Conservation (phyloP, 805 yeast species). For the Priceomyces haplophilus region DNA sequence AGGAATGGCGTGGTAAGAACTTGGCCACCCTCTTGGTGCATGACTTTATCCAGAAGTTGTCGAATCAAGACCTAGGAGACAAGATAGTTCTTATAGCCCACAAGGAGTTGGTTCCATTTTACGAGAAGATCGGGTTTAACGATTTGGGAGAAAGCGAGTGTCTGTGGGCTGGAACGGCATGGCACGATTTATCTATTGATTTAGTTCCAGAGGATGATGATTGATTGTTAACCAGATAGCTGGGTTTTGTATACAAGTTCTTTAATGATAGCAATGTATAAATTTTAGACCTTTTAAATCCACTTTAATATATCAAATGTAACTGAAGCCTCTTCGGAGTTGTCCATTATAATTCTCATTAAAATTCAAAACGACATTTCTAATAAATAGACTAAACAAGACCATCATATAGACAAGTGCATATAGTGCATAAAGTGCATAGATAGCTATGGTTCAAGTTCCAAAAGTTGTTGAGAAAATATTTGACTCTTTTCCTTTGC, state of each 20-base stretch:
- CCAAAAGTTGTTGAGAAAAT: slow-evolving; percentile 45
- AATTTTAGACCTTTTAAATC: slow-evolving; percentile 4
- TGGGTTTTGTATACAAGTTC: background rate
- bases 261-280: background rate
- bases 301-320: too few relatives aligned
- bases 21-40: slow-evolving; percentile 79
- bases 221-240: slow-evolving; percentile 9
- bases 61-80: slow-evolving; percentile 83
- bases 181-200: slow-evolving; percentile 59
- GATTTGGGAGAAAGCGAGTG: slow-evolving; percentile 65
- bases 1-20: slow-evolving; percentile 75
- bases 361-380: too few relatives aligned
- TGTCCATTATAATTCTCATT: too few relatives aligned
- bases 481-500: slow-evolving; percentile 52
- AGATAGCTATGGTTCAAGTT: slow-evolving; percentile 17
- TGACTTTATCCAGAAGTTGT: slow-evolving; percentile 86
- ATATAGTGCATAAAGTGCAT: too few relatives aligned
- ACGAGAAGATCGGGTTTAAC: slow-evolving; percentile 76
- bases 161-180: slow-evolving; percentile 52
- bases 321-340: too few relatives aligned
- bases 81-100: slow-evolving; percentile 73
- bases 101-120: slow-evolving; percentile 66
- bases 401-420: too few relatives aligned
- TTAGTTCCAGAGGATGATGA: slow-evolving; percentile 43
- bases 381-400: too few relatives aligned